These are phyloP conservation scores for Microcyclospora pomicola DNA, from an alignment of 2,329 filamentous ascomycete genomes.

Conservation along the genomic window DNA sequence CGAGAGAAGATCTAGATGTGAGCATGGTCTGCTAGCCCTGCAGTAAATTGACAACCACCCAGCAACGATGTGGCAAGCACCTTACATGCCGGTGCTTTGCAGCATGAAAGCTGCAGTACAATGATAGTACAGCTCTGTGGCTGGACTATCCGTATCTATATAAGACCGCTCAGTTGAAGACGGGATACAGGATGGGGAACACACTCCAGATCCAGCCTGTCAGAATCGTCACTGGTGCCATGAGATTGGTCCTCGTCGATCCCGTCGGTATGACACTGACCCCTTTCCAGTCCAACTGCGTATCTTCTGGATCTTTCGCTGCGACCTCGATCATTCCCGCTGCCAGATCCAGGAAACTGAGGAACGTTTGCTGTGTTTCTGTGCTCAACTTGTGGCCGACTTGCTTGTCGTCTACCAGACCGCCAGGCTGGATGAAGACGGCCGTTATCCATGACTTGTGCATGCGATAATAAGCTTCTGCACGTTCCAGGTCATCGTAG, in stretches of 20 bases:
- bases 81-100: no score
- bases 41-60: no score
- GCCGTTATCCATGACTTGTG: not conserved
- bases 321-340: not conserved
- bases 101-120: no score
- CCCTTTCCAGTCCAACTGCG: not conserved
- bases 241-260: not conserved
- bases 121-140: no score
- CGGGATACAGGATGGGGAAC: not conserved
- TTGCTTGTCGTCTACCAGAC: not conserved
- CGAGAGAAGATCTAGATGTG: no score
- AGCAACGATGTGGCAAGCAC: no score
- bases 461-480: not conserved
- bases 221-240: not conserved
- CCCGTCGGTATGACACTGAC: not conserved
- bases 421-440: not conserved
- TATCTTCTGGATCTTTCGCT: not conserved
- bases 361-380: not conserved
- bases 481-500: not conserved
- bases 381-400: not conserved
- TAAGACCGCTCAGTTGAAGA: not conserved
- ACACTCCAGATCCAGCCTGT: not conserved
- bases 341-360: slow-evolving; percentile 1
- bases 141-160: not conserved
- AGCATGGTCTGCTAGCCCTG: no score